Base-by-base conservation (phyloP, 2,329 filamentous ascomycete genomes). In the Scolecobasidium constrictum region DNA sequence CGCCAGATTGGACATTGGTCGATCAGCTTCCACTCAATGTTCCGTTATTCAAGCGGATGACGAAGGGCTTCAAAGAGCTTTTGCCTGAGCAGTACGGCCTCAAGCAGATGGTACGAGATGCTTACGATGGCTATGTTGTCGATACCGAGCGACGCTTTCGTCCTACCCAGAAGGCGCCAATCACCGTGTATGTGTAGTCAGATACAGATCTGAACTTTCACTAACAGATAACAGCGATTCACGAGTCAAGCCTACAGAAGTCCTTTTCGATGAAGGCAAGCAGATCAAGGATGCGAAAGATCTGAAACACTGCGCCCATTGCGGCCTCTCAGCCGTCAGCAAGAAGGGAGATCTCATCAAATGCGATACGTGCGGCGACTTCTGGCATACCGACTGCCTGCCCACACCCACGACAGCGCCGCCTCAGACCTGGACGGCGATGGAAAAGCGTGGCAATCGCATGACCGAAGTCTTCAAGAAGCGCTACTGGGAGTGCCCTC, bases 321-420 rank as follows among this genome's bases (percentile, higher is more conserved):
- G 90, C 64, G 74, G 83, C 49, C 71, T 72, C 53, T 73, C 81
- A 20, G 75, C 81, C 36, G 67, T 74, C 42, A 65, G 66, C 34
- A 36, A 36, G 18, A 36, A 36, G 34, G 34, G 12, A 9, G 34
- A 36, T 16, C 17, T 19, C 7, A 15, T 19, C 13, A 36, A n/a
- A 36, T 42, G 40, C n/a, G 31, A 28, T 19, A 36, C 21, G 20
- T 42, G 40, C 18, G 18, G 5, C 26, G 72, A 86, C 23, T 74
- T 81, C 56, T 98, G 88, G 83, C 92, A 98, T 65, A 69, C 94
- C 40, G 90, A 96, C 61, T 98, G 92, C 62, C 68, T 94, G 13
- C 85, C 86, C 20, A 88, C 90, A 23, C 66, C 88, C 55, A 78
- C 87, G 23, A 78, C 83, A 43, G 83, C 86, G 31, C 88, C 88